Conservation (phyloP, 2,329 filamentous ascomycete genomes). For the Fusarium veterinarium region DNA sequence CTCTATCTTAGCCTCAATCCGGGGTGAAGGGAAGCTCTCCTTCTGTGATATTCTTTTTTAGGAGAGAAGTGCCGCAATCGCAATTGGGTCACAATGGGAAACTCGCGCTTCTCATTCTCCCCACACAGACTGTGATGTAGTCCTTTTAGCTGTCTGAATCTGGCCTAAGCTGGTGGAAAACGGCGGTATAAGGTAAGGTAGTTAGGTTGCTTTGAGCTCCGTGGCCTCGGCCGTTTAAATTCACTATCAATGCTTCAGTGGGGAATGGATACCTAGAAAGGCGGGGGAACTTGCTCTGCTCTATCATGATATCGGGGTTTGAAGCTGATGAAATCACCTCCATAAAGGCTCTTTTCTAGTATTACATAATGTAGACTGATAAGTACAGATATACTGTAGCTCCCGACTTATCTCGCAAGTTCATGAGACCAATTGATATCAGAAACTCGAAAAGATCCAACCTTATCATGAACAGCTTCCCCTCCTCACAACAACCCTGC, state of each 20-base stretch:
- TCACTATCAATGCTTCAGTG: constrained; percentile 24
- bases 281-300: constrained; percentile 3
- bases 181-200: constrained; percentile 6
- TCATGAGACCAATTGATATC: background rate
- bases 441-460: background rate
- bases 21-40: background rate
- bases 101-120: background rate
- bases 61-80: constrained; percentile 6
- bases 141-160: constrained; percentile 9
- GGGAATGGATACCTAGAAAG: constrained; percentile 4
- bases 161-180: constrained; percentile 28
- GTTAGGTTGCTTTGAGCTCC: constrained; percentile 7
- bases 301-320: background rate
- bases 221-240: constrained; percentile 13
- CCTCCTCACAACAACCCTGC: constrained; percentile 4
- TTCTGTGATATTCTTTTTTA: background rate
- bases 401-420: background rate
- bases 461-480: constrained; percentile 21
- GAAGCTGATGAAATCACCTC: background rate
- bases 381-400: background rate
- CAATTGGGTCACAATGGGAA: constrained; percentile 3
- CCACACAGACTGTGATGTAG: constrained; percentile 14
- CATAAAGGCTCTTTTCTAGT: background rate
- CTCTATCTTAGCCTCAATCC: constrained; percentile 6
- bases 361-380: background rate